Evolutionary conservation across 306 rosid genomes (phyloP), one percentile per base, ranked within the genome.

Genomic region (Mucuna pruriens): DNA sequence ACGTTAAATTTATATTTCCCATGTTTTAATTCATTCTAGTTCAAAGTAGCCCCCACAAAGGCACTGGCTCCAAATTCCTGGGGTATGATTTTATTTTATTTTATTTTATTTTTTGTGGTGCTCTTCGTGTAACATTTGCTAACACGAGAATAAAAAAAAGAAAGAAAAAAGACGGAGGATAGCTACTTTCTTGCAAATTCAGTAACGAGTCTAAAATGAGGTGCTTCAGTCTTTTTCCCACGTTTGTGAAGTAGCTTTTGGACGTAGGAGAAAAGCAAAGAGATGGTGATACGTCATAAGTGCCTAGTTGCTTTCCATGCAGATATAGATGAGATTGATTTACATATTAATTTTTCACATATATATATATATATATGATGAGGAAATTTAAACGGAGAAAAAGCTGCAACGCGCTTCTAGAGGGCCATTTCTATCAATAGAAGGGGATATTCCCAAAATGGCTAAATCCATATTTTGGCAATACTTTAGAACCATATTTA

Each of bases 301-400:
- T 70, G 82, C 38, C 39, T 61, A 51, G 78, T 80, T 80, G 83
- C 71, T 83, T 71, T 86, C 89, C 83, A 71, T 86, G 86, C 83
- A 86, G 54, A 83, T 75, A 25, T 19, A 33, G 48, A 33, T 38
- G 9, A 46, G 48, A 58, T 46, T 64, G 25, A 33, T 51, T 72
- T 33, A 25, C 44, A 12, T 11, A 34, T 74, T 17, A 9, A 36
- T 64, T 11, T 64, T 36, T 38, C n/a, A 65, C 11, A 63, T 33
- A 11, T 1, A 5, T 52, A 17, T 38, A 13, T 5, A 63, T 33
- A 11, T 1, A 5, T 52, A 17, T 38, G 8, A 44, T 16, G 5
- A 16, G 0, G 19, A 66, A 31, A 45, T 22, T 72, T 34, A 17
- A 61, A 34, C 29, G 33, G 17, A 71, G 74, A 65, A 51, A 81